Evolutionary conservation across 2,329 filamentous ascomycete species (phyloP).

Genomic region (Fusarium sambucinum): DNA sequence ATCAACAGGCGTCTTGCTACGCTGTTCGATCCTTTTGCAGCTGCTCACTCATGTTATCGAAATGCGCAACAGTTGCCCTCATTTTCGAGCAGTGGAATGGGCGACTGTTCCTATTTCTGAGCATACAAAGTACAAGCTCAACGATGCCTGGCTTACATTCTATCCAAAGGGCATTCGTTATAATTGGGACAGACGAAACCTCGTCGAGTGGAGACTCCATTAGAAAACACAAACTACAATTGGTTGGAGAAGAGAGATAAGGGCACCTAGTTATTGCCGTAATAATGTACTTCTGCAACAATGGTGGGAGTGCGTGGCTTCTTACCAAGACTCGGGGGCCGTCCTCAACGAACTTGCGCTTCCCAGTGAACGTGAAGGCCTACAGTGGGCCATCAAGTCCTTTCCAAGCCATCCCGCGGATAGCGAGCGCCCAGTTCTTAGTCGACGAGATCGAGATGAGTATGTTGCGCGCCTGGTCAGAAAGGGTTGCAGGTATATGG

Average conservation of each 20-base stretch:
- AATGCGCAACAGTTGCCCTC: not conserved
- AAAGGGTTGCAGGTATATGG: not conserved
- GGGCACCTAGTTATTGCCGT: not conserved
- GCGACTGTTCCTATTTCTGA: not conserved
- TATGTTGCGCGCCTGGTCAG: not conserved
- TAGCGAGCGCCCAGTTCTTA: not conserved
- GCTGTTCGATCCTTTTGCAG: constrained; percentile 7
- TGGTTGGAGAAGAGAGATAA: rapidly evolving
- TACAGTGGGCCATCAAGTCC: not conserved
- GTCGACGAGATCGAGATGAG: not conserved
- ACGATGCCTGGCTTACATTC: constrained; percentile 6
- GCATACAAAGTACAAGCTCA: not conserved
- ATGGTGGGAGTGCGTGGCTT: not conserved
- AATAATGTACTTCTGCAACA: not conserved
- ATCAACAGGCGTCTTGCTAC: not conserved
- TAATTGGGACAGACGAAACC: not conserved
- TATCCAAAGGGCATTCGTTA: constrained; percentile 28
- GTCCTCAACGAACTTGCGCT: not conserved
- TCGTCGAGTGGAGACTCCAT: constrained; percentile 1
- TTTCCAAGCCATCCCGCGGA: not conserved
- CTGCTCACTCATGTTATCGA: rapidly evolving
- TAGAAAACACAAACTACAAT: not conserved
- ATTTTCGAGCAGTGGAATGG: constrained; percentile 15
- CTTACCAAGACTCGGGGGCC: not conserved
- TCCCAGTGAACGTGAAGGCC: not conserved